Evolutionary conservation across 768 basidiomycete species (phyloP), one percentile per base, ranked within the genome.

Genomic region (Agrocybe praecox): DNA sequence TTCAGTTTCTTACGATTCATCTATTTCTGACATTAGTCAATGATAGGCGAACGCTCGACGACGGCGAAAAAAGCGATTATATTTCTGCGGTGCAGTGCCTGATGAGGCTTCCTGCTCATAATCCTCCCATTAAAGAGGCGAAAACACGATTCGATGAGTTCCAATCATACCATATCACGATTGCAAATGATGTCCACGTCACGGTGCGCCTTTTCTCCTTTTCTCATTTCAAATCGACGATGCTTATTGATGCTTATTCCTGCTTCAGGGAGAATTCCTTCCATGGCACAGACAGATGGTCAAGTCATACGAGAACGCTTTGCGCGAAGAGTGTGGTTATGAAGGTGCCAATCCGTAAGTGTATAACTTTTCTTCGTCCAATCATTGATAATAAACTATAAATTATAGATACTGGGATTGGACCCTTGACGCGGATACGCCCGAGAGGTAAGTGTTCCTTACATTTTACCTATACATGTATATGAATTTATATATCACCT

Each of bases 101-200:
- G 0, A 71, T 73, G 34, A 46, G 52, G 2, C 62, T 64, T 3
- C 71, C 70, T 0, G 62, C 70, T 2, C 60, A 52, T 8, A 58
- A 62, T 10, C 32, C 52, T 6, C 56, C 67, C n/a, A 51, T 49
- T 12, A 34, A 49, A 6, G 56, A 51, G 6, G 65, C 59, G 0
- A 64, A 62, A 34, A 72, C 71, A 9, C 71, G 73, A 2, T 76
- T 72, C 49, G 74, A 77, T 60, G 76, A 77, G 45, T 72, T 77
- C 46, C 69, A 72, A 53, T 72, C 69, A 0, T 33, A 68, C 14
- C 75, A 76, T 42, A 67, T 75, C 24, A 47, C 61, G 15, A 45
- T 68, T 23, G 58, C 70, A 5, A 62, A 67, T 11, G 51, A 54
- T 2, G 66, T 74, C 0, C 73, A 77, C 59, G 29, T 65, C 6